These are phyloP conservation scores for Fusarium newnesense DNA, from an alignment of 2,329 filamentous ascomycete genomes.

Conservation along the genomic window DNA sequence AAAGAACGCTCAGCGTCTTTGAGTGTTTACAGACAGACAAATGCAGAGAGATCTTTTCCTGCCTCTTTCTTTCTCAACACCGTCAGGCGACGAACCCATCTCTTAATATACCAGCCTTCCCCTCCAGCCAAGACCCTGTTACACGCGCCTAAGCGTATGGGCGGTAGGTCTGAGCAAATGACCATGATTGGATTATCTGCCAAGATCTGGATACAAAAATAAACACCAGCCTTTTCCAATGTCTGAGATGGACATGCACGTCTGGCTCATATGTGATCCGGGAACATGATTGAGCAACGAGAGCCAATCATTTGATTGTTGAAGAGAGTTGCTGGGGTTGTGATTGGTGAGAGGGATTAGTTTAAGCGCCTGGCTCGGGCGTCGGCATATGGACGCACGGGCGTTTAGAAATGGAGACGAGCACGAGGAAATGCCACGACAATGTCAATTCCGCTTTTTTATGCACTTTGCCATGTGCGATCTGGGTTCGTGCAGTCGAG, in stretches of 20 bases:
- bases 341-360: constrained; percentile 26
- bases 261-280: constrained; percentile 28
- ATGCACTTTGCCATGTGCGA: constrained; percentile 22
- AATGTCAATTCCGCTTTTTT: constrained; percentile 1
- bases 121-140: constrained; percentile 8
- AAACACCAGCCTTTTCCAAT: constrained; percentile 22
- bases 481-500: background rate
- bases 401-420: constrained; percentile 26
- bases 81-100: constrained; percentile 23
- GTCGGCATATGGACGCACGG: constrained; percentile 29
- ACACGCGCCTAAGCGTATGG: constrained; percentile 18
- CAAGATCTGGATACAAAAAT: constrained; percentile 30
- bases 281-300: constrained; percentile 18
- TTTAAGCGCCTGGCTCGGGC: constrained; percentile 38
- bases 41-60: constrained; percentile 36
- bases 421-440: constrained; percentile 14
- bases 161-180: constrained; percentile 24
- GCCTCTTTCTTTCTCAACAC: constrained; percentile 22
- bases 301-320: constrained; percentile 26
- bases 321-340: constrained; percentile 1
- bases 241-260: constrained; percentile 15
- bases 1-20: constrained; percentile 37
- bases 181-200: constrained; percentile 24
- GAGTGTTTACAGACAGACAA: constrained; percentile 28
- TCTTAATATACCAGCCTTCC: constrained; percentile 44